These are phyloP conservation scores for Botrytis elliptica DNA, from an alignment of 2,329 filamentous ascomycete genomes.

Conservation along the genomic window DNA sequence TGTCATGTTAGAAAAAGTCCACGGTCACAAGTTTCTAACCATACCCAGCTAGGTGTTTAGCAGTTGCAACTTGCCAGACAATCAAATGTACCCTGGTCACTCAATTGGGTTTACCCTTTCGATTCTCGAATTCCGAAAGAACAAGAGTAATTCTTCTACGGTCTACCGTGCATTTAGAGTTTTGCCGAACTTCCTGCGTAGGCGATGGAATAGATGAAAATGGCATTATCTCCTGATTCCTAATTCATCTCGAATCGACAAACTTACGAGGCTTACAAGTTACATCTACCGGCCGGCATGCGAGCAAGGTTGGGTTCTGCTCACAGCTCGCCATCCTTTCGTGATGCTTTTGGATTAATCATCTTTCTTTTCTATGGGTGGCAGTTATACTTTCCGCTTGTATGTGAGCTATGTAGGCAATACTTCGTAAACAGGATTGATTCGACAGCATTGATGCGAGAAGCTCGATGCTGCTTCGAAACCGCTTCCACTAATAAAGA, in stretches of 20 bases:
- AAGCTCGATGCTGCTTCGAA: background rate
- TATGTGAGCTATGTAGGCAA: background rate
- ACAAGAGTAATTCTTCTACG: background rate
- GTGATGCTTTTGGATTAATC: background rate
- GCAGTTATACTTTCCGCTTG: background rate
- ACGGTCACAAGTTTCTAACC: background rate
- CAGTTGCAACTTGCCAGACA: background rate
- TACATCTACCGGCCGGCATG: constrained; percentile 20
- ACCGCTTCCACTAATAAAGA: background rate
- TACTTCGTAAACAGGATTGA: background rate
- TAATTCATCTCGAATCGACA: constrained; percentile 11
- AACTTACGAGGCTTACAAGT: constrained; percentile 1
- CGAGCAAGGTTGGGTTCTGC: constrained; percentile 5
- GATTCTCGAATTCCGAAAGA: background rate
- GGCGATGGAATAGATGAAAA: constrained; percentile 13
- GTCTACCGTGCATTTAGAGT: background rate
- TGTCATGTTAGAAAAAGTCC: background rate
- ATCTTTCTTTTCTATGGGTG: background rate
- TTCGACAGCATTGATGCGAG: background rate
- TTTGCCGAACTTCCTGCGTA: constrained; percentile 24
- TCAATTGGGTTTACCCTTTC: background rate
- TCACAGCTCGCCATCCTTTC: background rate
- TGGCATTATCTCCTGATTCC: constrained; percentile 19
- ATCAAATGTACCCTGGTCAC: background rate
- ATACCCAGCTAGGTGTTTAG: background rate